Evolutionary conservation across 352 stramenopile genomes (phyloP), one percentile per base, ranked within the genome.

Genomic region (Globisporangium carolinianum): DNA sequence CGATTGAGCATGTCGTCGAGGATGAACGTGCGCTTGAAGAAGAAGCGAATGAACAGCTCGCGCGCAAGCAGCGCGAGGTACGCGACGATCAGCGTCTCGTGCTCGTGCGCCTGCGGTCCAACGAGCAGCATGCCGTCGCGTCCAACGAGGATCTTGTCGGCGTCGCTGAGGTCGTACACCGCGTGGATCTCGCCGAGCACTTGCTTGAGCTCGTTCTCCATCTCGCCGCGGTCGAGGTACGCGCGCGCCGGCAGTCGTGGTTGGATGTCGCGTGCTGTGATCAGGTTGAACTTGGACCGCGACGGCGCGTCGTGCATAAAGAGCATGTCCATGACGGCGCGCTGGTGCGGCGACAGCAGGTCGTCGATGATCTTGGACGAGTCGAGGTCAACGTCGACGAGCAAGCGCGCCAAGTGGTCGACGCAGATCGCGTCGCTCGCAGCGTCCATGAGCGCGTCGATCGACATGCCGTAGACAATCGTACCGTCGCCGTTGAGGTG

Each of bases 191-290:
- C 94, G 5, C 94, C 94, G 24, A 98, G 69, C 15, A 98, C 75
- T 61, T 97, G 87, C 71, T 98, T 98, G 15, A 99, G 78, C 69
- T 98, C 96, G 62, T 98, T 98, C 61, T 98, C 95, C 51, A 97
- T 98, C 62, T 98, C 91, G 46, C 89, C 91, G 46, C 95, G 93
- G 66, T 98, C 95, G 65, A 98, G 89, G 75, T 98, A 98, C 56
- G 98, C 95, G 58, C 95, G 81, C 8, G 94, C 95, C 7, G 92
- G 94, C 1, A 98, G 76, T 68, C 98, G 96, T 1, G 96, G 96
- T 6, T 90, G 96, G 39, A 98, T 98, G 51, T 97, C 91, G 55
- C 94, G 95, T n/a, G 96, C 96, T 24, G 97, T 98, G 51, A 99
- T 96, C 17, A 98, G 66, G 58, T 97, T 98, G 63, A 98, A 96